A percentile compares a stretch with the other conserved stretches of the same genome.
Evolutionary conservation across 441 rosid genomes (phyloP).

Genomic region (Codiaeum variegatum): DNA sequence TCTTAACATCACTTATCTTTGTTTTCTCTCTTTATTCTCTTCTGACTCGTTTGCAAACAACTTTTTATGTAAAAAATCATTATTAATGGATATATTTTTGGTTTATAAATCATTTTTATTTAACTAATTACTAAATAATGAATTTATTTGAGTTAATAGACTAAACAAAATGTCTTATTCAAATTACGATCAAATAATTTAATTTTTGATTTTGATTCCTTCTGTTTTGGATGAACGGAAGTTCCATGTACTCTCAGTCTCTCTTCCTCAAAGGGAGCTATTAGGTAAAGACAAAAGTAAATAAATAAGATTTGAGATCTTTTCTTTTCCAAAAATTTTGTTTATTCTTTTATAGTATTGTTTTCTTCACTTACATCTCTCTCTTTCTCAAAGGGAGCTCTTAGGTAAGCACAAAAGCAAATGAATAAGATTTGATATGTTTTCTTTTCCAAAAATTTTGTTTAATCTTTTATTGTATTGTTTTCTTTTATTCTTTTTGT

Average conservation of each 20-base stretch:
- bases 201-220: not conserved
- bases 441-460: no score
- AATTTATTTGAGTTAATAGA: not conserved
- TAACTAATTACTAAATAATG: not conserved
- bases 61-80: no score
- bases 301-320: not conserved
- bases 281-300: not conserved
- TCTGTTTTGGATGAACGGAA: not conserved
- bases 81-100: not conserved
- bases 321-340: not conserved
- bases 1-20: no score
- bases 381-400: no score
- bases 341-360: no score
- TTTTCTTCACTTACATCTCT: no score
- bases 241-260: not conserved
- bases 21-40: no score
- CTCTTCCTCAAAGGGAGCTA: not conserved
- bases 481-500: no score
- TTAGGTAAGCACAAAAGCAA: no score
- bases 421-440: no score
- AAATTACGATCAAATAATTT: not conserved
- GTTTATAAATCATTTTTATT: not conserved
- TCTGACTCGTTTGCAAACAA: no score
- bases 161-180: not conserved
- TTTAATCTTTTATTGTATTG: no score